phyloP scores from a whole-genome alignment of 371 early-diverging fungal species.

The Amoeboradix gromovi region DNA sequence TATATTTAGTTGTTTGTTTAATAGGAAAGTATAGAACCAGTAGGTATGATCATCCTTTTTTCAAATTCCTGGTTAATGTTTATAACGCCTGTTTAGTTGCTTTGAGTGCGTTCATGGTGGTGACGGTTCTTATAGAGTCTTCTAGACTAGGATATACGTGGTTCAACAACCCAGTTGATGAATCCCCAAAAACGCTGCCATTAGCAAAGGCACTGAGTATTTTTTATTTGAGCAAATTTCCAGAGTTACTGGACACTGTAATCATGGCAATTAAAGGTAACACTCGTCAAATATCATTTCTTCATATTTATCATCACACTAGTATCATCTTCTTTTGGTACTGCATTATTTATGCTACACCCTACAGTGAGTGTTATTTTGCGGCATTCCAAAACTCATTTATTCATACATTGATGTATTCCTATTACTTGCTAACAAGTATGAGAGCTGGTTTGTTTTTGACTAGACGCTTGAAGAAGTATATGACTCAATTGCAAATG shows the following conservation, averaged over 20 bases:
- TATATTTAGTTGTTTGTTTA: neutral
- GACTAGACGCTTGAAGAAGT: neutral
- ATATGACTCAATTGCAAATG: neutral
- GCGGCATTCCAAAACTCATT: constrained; percentile 62
- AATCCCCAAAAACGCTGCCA: neutral
- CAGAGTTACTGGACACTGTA: constrained; percentile 6
- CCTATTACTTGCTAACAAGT: constrained; percentile 28
- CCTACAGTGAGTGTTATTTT: constrained; percentile 45
- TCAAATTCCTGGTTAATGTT: neutral
- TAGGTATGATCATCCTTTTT: neutral
- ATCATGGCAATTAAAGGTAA: constrained; percentile 51
- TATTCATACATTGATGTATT: constrained; percentile 69
- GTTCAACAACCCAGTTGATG: neutral
- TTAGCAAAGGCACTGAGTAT: neutral
- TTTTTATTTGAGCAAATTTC: neutral
- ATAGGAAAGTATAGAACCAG: neutral
- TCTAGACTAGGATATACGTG: neutral
- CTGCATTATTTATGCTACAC: constrained; percentile 20
- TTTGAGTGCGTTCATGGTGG: neutral
- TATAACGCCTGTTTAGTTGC: neutral
- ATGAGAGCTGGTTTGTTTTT: neutral
- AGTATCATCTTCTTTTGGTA: constrained; percentile 56
- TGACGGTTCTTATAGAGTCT: neutral
- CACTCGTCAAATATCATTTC: constrained; percentile 34
- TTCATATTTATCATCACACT: constrained; percentile 64